A percentile compares a stretch with the other conserved stretches of the same genome.
phyloP scores from a whole-genome alignment of 139 green algal species.

The Bryopsis sp. region DNA sequence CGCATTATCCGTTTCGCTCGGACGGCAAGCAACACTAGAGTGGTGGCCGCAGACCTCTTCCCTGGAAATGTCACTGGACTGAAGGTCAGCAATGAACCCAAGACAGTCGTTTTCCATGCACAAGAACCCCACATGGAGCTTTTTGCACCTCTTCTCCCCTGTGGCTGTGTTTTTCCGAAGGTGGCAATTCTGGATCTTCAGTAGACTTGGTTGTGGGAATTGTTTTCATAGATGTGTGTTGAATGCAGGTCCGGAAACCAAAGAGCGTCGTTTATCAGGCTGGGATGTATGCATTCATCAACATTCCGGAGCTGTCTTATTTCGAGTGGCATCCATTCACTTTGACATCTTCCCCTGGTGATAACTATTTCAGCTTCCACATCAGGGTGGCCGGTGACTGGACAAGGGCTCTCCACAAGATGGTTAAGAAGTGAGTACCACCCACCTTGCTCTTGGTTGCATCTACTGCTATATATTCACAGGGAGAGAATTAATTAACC shows the following conservation, averaged over 20 bases:
- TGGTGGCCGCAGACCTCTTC: conserved; percentile 15
- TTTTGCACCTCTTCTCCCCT: too few species aligned
- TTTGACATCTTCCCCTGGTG: neutral
- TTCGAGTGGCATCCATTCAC: neutral
- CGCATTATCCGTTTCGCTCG: neutral
- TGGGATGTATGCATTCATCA: conserved; percentile 12
- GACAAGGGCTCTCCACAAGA: neutral
- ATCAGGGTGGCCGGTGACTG: neutral
- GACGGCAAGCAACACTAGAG: neutral
- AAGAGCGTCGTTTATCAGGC: conserved; percentile 16
- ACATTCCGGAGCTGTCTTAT: conserved; percentile 16
- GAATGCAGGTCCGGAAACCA: conserved; percentile 17
- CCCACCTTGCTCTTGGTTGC: too few species aligned
- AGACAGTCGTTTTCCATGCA: too few species aligned
- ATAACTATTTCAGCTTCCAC: neutral
- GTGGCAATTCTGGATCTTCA: too few species aligned
- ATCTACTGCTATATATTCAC: too few species aligned
- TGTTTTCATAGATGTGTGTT: too few species aligned
- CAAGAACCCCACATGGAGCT: too few species aligned
- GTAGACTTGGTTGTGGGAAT: too few species aligned
- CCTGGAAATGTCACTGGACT: neutral
- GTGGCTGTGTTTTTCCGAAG: too few species aligned
- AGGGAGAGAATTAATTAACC: too few species aligned
- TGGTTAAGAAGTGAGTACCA: too few species aligned
- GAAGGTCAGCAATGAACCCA: neutral